Evolutionary conservation across 1,139 yeast genomes (phyloP), one percentile per base, ranked within the genome.

Genomic region (Yueomyces sp.): DNA sequence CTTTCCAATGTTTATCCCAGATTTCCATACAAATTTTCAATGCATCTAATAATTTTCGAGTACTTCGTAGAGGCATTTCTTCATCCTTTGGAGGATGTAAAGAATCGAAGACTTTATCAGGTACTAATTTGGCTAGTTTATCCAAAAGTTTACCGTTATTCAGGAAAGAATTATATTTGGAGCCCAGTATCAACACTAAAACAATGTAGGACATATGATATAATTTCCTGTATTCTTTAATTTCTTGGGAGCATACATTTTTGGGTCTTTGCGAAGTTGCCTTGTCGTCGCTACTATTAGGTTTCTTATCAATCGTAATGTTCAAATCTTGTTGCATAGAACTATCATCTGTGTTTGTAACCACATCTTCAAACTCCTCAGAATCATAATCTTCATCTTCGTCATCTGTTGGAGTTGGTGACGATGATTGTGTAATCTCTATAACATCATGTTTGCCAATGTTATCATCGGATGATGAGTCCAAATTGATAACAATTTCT

Each of bases 21-120:
- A 68, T 63, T 27, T 66, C 68, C 76, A 83, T 73, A 1, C 83
- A 61, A 48, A 75, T 76, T 40, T 80, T 69, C 11, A 91, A 56
- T 0, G 91, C 87, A 57, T 86, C 96, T 2, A 87, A 64, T 38
- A 91, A 72, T 49, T 77, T 69, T 42, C 95, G 67, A 0, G 95
- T 76, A 49, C 78, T 77, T 49, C 70, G 57, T 50, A 69, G 58
- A 40, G 63, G 57, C 43, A 61, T 41, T 28, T 59, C 58, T 25
- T 61, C 54, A 40, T 63, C 64, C 26, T 56, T 54, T 43, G 66
- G 62, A 27, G 82, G 76, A 46, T 69, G 70, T 38, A 82, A 57
- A 47, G 75, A 64, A 19, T 64, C 65, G 38, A 67, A 64, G 2
- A 74, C 64, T 27, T 62, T 61, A 2, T 60, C 63, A 0, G 84